Evolutionary conservation across 345 rosid species (phyloP).

Genomic region (Mangifera indica): DNA sequence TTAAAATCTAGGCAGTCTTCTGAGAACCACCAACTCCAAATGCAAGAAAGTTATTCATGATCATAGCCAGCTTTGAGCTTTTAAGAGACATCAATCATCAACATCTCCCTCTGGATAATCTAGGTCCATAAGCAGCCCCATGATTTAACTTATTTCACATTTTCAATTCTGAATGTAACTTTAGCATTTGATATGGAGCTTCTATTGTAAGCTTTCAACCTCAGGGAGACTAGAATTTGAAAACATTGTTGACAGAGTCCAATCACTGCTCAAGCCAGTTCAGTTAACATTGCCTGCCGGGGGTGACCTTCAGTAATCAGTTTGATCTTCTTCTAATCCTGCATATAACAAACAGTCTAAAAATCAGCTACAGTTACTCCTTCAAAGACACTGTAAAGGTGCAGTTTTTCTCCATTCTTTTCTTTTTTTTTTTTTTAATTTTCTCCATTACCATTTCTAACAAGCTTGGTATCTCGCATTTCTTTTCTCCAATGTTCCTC

Average conservation of each 20-base stretch:
- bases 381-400: background rate
- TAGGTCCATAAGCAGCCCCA: background rate
- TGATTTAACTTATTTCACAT: background rate
- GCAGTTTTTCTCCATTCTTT: background rate
- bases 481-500: constrained; percentile 12
- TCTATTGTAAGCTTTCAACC: constrained; percentile 10
- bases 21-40: constrained; percentile 23
- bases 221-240: background rate
- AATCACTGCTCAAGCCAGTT: constrained; percentile 3
- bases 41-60: constrained; percentile 15
- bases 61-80: constrained; percentile 21
- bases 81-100: background rate
- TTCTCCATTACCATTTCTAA: constrained; percentile 18
- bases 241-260: background rate
- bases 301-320: constrained; percentile 8
- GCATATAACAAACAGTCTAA: constrained; percentile 16
- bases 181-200: constrained; percentile 3
- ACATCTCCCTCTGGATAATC: background rate
- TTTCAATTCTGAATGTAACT: background rate
- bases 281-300: constrained; percentile 12
- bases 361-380: constrained; percentile 5
- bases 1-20: constrained; percentile 37
- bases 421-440: background rate
- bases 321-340: constrained; percentile 32
- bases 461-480: constrained; percentile 15